Base-by-base conservation (phyloP, 164 flowering plant species). In the Tetrastigma voinierianum region DNA sequence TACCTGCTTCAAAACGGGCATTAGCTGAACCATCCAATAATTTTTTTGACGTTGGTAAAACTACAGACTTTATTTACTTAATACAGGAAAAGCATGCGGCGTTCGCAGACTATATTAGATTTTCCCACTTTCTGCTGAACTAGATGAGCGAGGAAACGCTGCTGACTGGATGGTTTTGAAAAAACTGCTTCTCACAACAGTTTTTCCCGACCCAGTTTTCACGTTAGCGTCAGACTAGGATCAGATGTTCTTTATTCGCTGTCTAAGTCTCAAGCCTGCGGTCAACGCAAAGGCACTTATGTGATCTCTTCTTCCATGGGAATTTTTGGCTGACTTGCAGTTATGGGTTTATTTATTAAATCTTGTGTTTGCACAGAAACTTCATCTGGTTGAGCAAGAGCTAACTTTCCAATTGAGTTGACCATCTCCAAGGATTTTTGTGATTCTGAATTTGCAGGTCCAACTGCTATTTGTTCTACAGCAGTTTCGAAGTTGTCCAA, bases 1-100 rank as follows among this genome's bases (percentile, higher is more conserved):
- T 23, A 92, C 99, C 96, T 84, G 91, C 87, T 77, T 90, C 96
- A 72, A 77, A 74, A 57, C 78, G 85, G 57, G 77, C 74, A 75
- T 67, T 77, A 60, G 76, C 70, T 67, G 82, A 64, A 65, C 67
- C 80, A 53, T 78, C 85, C 51, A 72, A 20, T 64, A 73, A 13
- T 72, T 74, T 90, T 74, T 78, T 94, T 46, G 87, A 77, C 73
- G 64, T 64, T 65, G 17, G 80, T 51, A 70, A 25, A 44, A 67
- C 62, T n/a, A n/a, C 56, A 77, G 76, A 59, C 76, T 44, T 67
- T 77, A 80, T 54, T 65, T 66, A 62, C 65, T 60, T 1, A 25
- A 56, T 24, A 55, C 32, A 54, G 53, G 68, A 52, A n/a, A n/a
- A 65, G 59, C 57, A 72, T 80, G 46, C 67, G 15, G 51, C 47